phyloP scores from a whole-genome alignment of 495 filamentous ascomycete genomes.

The Penicillium angulare region DNA sequence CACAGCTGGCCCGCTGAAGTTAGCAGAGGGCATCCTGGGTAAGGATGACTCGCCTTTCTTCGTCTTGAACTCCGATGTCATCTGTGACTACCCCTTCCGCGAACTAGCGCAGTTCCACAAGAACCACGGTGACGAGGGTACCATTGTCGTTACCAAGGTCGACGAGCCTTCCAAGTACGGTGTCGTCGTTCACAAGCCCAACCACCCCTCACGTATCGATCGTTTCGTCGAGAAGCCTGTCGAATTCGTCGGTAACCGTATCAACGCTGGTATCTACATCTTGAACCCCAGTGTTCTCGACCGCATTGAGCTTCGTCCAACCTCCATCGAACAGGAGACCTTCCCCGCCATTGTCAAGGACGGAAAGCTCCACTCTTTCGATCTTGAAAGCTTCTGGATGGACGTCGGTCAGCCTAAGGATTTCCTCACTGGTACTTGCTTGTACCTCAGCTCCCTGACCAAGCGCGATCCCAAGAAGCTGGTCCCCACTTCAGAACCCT shows the following conservation, averaged over 20 bases:
- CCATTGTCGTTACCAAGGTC: slow-evolving; percentile 98
- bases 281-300: slow-evolving; percentile 88
- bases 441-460: slow-evolving; percentile 90
- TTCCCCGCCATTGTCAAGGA: slow-evolving; percentile 94
- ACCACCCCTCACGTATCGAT: slow-evolving; percentile 89
- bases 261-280: slow-evolving; percentile 99
- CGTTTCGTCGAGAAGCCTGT: slow-evolving; percentile 99
- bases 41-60: slow-evolving; percentile 97
- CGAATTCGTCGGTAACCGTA: slow-evolving; percentile 98
- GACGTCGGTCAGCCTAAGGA: slow-evolving; percentile 99
- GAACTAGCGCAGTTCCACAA: slow-evolving; percentile 87
- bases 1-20: slow-evolving; percentile 93
- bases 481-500: slow-evolving; percentile 69
- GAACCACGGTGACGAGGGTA: slow-evolving; percentile 89
- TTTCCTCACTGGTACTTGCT: slow-evolving; percentile 93
- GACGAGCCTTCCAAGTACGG: slow-evolving; percentile 99
- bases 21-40: slow-evolving; percentile 88
- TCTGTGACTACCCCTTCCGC: slow-evolving; percentile 96
- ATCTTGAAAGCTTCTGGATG: slow-evolving; percentile 99
- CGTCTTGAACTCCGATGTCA: slow-evolving; percentile 98
- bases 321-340: slow-evolving; percentile 99
- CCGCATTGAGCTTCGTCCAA: slow-evolving; percentile 94
- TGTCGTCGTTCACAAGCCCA: slow-evolving; percentile 97
- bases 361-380: slow-evolving; percentile 93
- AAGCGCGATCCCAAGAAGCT: slow-evolving; percentile 91